Evolutionary conservation across 805 yeast genomes (phyloP), one percentile per base, ranked within the genome.

Genomic region (Candida suzukii): DNA sequence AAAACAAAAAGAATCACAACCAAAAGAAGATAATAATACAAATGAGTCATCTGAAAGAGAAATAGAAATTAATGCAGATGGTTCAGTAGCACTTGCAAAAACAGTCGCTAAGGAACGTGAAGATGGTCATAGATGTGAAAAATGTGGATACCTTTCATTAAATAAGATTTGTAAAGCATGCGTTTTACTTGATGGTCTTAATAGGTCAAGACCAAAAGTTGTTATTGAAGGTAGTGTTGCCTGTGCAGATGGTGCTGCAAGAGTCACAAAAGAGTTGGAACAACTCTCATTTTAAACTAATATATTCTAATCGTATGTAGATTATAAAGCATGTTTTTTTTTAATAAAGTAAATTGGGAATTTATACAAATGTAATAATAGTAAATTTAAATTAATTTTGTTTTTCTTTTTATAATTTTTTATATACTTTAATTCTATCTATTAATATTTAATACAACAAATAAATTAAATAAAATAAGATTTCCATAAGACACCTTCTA

Each of bases 151-250:
- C 56, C 64, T 93, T 30, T 87, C 98, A 0, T 83, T 90, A 48
- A 93, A 93, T 58, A 73, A 66, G 53, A 75, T 88, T 7, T 93
- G 99, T 64, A 93, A 93, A 63, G 99, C 99, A 0, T 93, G 99
- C 61, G 74, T 84, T 41, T 65, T 93, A 24, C 63, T 93, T 38
- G 90, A 86, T 45, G 96, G 96, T 0, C 70, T 93, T 41, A 93
- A 90, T 51, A 68, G 75, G 40, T 79, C 75, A 47, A 71, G 93
- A 48, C 84, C 96, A 0, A 78, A 80, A 57, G 54, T 85, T 2
- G 45, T 61, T 1, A 53, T 88, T 3, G 88, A 78, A 4, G 66
- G 61, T 31, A 76, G 77, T 41, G 56, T 54, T 35, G 49, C 57
- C 2, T 63, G 78, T 1, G 64, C 67, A 0, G 78, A 72, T 31